Base-by-base conservation (phyloP, 495 filamentous ascomycete genomes). In the Geoglossum glabrum region DNA sequence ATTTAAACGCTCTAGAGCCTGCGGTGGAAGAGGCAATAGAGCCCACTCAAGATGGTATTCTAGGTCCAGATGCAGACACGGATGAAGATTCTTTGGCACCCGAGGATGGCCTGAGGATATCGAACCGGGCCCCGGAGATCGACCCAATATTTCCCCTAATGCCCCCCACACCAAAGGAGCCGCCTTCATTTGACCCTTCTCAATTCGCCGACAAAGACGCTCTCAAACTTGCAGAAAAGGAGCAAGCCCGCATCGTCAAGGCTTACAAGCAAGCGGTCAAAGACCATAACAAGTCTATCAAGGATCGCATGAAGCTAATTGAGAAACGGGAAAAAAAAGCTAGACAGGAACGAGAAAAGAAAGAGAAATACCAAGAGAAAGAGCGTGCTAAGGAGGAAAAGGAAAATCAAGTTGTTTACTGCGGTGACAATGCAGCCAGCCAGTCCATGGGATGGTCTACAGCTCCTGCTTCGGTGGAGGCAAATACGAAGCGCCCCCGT, bases 171-270 rank as follows among this genome's bases (percentile, higher is more conserved):
- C 76, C 75, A 6, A 17, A 66, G 25, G 64, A 68, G 57, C 76
- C 76, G 9, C 58, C 67, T 15, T 72, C 49, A 23, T 70, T 78
- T 5, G 72, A 84, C 63, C 61, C 79, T 2, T 68, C 71, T 27
- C 64, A 67, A 52, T 78, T 76, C 60, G 64, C 70, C 1, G 78
- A 85, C 65, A 82, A 82, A 60, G 76, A 78, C 21, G 65, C 74
- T 23, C 78, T 79, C 17, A 87, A 83, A 63, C 71, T 77, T 33
- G 83, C 79, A 3, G 77, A 83, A 63, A 82, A 79, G 59, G 77
- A 83, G 57, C 76, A 79, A 54, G 74, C 72, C 58, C 71, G 69
- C 19, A 72, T 67, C 0, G 63, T 75, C 30, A 86, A 86, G 62
- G 69, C 70, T 3, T 82, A 83, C 68, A 72, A 80, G 51, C 72